Evolutionary conservation across 2,329 filamentous ascomycete species (phyloP).

Genomic region (Colletotrichum musicola): DNA sequence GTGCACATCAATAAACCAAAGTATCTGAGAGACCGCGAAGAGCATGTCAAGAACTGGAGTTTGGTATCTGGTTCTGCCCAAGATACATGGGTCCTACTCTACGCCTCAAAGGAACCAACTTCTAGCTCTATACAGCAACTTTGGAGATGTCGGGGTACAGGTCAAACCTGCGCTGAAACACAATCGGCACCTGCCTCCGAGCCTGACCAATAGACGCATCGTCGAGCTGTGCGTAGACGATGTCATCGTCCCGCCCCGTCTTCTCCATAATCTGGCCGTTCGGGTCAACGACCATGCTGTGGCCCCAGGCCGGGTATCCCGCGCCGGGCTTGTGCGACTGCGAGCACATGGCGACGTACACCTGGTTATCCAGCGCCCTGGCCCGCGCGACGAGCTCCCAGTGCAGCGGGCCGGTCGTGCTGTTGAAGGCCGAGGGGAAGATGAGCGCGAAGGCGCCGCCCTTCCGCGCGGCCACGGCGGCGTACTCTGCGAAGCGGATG

Average conservation of each 20-base stretch:
- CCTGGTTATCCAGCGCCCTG: constrained; percentile 90
- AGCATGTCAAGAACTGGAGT: too few species aligned
- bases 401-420: constrained; percentile 91
- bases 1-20: too few species aligned
- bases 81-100: too few species aligned
- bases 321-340: constrained; percentile 84
- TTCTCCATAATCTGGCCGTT: constrained; percentile 84
- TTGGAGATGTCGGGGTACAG: constrained; percentile 91
- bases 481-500: constrained; percentile 93
- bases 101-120: too few species aligned
- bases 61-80: too few species aligned
- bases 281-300: constrained; percentile 89
- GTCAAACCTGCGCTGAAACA: constrained; percentile 89
- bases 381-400: constrained; percentile 88
- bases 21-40: too few species aligned
- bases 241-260: constrained; percentile 81
- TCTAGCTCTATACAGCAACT: neutral
- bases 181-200: constrained; percentile 86
- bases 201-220: constrained; percentile 77
- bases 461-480: constrained; percentile 87
- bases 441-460: constrained; percentile 86
- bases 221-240: constrained; percentile 79
- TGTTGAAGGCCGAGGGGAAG: constrained; percentile 97
- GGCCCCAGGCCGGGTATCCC: constrained; percentile 90
- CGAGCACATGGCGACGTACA: constrained; percentile 92